Evolutionary conservation across 345 rosid species (phyloP).

Genomic region (Hibiscus syriacus): DNA sequence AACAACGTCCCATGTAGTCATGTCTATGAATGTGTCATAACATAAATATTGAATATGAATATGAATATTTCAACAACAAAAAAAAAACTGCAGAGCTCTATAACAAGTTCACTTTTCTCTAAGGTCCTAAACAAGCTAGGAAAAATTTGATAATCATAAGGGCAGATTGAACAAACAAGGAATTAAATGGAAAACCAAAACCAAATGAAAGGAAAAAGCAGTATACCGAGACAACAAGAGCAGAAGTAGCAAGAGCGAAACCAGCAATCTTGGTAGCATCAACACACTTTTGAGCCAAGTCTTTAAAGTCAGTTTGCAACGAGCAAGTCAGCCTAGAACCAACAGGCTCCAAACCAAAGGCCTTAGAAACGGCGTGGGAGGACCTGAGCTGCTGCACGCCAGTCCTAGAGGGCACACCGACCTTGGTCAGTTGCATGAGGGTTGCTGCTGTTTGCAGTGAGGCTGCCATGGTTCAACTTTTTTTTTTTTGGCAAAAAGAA

Average conservation of each 20-base stretch:
- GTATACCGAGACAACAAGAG: slow-evolving; percentile 83
- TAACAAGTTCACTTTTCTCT: no score
- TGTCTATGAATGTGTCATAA: no score
- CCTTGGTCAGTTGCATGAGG: slow-evolving; percentile 66
- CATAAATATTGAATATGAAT: no score
- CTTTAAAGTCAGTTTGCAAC: slow-evolving; percentile 56
- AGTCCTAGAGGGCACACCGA: slow-evolving; percentile 36
- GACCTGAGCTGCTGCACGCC: slow-evolving; percentile 37
- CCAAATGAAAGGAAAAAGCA: not conserved
- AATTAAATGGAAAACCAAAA: no score
- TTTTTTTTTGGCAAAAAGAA: no score
- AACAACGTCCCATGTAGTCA: no score
- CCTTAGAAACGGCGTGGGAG: slow-evolving; percentile 38
- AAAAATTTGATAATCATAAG: no score
- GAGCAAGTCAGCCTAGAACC: slow-evolving; percentile 69
- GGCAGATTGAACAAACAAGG: no score
- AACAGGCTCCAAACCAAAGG: slow-evolving; percentile 50
- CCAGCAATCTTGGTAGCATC: slow-evolving; percentile 80
- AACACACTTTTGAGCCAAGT: slow-evolving; percentile 56
- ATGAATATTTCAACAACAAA: no score
- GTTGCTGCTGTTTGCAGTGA: slow-evolving; percentile 88
- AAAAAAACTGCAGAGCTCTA: no score
- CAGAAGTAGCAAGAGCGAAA: slow-evolving; percentile 89
- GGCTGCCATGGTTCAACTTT: slow-evolving; percentile 50
- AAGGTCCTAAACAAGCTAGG: no score